Base-by-base conservation (phyloP, 768 basidiomycete species). In the Clitopilus hobsonii region DNA sequence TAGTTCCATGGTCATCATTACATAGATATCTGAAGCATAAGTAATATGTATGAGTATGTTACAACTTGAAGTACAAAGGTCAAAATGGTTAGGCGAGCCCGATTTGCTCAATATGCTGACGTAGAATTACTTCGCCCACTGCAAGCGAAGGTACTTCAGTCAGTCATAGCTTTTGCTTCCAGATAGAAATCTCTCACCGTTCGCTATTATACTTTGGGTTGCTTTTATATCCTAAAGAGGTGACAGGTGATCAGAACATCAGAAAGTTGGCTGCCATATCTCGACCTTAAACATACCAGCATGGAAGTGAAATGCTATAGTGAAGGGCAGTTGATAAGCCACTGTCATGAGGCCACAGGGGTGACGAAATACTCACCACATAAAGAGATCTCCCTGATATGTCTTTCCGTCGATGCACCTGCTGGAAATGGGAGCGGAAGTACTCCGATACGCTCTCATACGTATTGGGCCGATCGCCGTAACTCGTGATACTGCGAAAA, bases 401-500 rank as follows among this genome's bases (percentile, higher is more conserved):
- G 62, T 89, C 87, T 57, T 85, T 84, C 59, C 81, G 78, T 62
- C 80, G 78, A 66, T 92, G 88, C 10, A 84, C 84, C 58, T 89
- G 87, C 24, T 84, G 71, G 63, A 93, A 93, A 66, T 92, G 91
- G n/a, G 86, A 80, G n/a, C 83, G 81, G 74, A 93, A 92, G 62
- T 93, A 92, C 50, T 84, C 80, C 30, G 89, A 79, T 14, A 86
- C 90, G 18, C 79, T 79, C 60, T 86, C 81, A 65, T 75, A 89
- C 51, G 79, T 81, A 60, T 92, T 91, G 27, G 85, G 76, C 22
- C 89, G 79, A 52, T 87, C 79, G 5, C 85, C 86, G 60, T 85
- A 91, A 51, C 88, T 89, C 27, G 87, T 88, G 67, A 91, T 89
- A 64, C 88, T 90, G 63, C n/a, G 22, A 30, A 27, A 16, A 8